Conservation (phyloP, 768 basidiomycete genomes). For the Rhodotorula kratochvilovae region DNA sequence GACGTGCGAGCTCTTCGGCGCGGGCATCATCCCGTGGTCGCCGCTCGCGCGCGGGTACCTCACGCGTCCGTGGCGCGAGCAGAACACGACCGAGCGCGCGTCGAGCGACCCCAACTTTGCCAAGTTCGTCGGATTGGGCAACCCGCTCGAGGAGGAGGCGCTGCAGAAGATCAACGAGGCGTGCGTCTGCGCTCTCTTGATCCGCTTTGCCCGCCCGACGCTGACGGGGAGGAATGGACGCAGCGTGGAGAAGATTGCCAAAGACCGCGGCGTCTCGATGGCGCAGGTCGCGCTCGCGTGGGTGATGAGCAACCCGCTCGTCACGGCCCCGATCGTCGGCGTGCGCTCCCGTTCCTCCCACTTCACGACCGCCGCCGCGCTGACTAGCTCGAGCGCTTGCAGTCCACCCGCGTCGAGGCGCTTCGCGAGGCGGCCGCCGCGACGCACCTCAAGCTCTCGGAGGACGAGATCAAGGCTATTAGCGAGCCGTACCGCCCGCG, state of each 20-base stretch:
- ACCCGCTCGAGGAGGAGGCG: conserved; percentile 21
- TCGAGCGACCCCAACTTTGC: conserved; percentile 17
- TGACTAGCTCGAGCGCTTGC: not conserved
- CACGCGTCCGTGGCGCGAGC: conserved; percentile 44
- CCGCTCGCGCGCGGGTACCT: conserved; percentile 54
- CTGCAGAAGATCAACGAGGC: conserved; percentile 26
- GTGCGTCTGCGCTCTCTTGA: not conserved
- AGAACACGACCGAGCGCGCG: conserved; percentile 25
- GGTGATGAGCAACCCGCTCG: conserved; percentile 31
- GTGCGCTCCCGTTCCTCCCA: not conserved
- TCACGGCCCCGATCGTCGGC: conserved; percentile 41
- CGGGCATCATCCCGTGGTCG: conserved; percentile 61
- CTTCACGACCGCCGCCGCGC: not conserved
- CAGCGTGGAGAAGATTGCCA: conserved; percentile 59
- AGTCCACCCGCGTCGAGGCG: conserved; percentile 37
- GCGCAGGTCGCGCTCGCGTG: conserved; percentile 53
- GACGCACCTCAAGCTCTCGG: conserved; percentile 54
- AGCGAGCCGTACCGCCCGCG: conserved; percentile 57
- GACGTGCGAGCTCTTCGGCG: conserved; percentile 46
- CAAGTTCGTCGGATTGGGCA: conserved; percentile 28
- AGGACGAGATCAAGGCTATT: conserved; percentile 59
- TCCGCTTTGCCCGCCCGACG: not conserved
- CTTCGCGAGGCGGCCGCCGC: conserved; percentile 48
- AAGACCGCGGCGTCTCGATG: conserved; percentile 57
- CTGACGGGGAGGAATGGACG: no score